A percentile compares a stretch with the other conserved stretches of the same genome.
phyloP scores from a whole-genome alignment of 805 yeast species.

The Spathaspora sp. region DNA sequence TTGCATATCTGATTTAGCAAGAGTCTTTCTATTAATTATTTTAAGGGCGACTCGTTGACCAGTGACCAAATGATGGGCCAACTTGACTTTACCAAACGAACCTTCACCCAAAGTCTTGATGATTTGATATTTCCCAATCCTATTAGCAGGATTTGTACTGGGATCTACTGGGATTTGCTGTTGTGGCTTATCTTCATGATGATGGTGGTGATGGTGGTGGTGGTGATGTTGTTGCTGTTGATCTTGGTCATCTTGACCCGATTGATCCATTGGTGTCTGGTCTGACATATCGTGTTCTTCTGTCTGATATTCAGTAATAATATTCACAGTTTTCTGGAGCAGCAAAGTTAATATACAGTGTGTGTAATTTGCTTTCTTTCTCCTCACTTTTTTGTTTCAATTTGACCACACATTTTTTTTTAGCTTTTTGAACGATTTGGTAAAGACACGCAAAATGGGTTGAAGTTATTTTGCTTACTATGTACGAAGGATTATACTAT shows the following conservation, averaged over 20 bases:
- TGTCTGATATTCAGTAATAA: not conserved
- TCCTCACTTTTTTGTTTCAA: not conserved
- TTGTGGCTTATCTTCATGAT: constrained; percentile 3
- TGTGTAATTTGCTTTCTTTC: not conserved
- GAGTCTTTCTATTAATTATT: constrained; percentile 85
- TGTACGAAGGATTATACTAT: too few species aligned
- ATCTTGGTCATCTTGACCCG: constrained; percentile 1
- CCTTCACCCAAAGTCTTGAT: constrained; percentile 95
- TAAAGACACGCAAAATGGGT: not conserved
- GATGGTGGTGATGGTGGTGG: constrained; percentile 8
- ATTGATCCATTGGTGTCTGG: not conserved
- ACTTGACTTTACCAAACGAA: constrained; percentile 91
- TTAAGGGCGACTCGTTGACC: constrained; percentile 91
- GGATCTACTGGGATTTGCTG: constrained; percentile 17
- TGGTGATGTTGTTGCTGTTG: constrained; percentile 10
- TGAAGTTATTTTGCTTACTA: too few species aligned
- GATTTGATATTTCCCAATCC: constrained; percentile 91
- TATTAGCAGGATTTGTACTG: constrained; percentile 29
- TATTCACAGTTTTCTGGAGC: too few species aligned
- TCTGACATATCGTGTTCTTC: not conserved
- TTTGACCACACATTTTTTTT: not conserved
- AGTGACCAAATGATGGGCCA: constrained; percentile 85
- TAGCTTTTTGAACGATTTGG: not conserved
- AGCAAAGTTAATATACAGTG: too few species aligned
- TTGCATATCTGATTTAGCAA: constrained; percentile 95